Percentiles rank a stretch among this genome's conserved stretches.
Conservation (phyloP, 2,329 filamentous ascomycete genomes). For the Elsinoe necatrix region DNA sequence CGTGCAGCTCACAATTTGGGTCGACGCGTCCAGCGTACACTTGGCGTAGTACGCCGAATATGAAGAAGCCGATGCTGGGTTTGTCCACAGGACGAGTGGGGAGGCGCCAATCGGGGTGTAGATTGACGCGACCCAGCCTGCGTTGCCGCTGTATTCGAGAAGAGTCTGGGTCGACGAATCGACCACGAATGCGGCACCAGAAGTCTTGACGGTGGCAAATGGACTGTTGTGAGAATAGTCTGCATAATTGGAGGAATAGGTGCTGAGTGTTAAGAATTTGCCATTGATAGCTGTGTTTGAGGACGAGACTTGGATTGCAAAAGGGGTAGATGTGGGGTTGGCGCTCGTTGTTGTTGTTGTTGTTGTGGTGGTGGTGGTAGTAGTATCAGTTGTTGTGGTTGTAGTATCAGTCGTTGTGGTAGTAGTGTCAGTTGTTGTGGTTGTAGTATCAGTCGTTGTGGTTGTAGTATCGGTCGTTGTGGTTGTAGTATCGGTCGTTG, state of each 20-base stretch:
- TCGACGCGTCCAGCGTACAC: not conserved
- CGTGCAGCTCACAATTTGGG: not conserved
- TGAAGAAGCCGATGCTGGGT: not conserved
- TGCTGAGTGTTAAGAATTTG: not conserved
- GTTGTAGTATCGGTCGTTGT: not conserved
- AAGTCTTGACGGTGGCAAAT: not conserved
- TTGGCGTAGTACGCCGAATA: not conserved
- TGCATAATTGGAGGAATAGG: not conserved
- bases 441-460: not conserved
- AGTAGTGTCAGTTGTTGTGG: not conserved
- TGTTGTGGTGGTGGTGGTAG: not conserved
- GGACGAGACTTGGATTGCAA: not conserved
- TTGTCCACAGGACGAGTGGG: not conserved
- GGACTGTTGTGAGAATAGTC: not conserved
- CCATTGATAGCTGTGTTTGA: not conserved
- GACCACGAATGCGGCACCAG: not conserved
- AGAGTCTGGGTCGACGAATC: not conserved
- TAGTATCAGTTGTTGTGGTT: not conserved
- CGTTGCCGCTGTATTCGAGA: not conserved
- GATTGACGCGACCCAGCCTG: not conserved
- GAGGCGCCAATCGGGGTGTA: not conserved
- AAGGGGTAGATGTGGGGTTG: not conserved
- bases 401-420: not conserved
- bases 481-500: not conserved
- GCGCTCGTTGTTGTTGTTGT: not conserved